These are phyloP conservation scores for Pseudogymnoascus verrucosus DNA, from an alignment of 2,329 filamentous ascomycete genomes.

Conservation along the genomic window DNA sequence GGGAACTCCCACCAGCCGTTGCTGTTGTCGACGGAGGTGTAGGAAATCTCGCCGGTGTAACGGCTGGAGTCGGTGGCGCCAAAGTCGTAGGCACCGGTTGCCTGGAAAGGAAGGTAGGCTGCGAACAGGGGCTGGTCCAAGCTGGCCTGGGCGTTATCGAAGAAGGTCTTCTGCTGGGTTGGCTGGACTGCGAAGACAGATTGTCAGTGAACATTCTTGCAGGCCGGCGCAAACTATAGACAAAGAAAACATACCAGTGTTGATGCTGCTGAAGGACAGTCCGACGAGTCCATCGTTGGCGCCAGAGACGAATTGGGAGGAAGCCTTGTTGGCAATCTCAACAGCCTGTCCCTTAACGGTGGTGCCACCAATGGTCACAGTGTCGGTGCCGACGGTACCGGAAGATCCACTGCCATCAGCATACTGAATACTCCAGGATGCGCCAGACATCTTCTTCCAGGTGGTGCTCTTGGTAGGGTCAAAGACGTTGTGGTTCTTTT, in stretches of 20 bases:
- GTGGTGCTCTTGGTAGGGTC: conserved; percentile 21
- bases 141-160: conserved; percentile 24
- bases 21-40: conserved; percentile 36
- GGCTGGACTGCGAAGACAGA: conserved; percentile 18
- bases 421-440: conserved; percentile 25
- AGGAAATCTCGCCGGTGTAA: conserved; percentile 45
- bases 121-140: conserved; percentile 43
- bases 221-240: not conserved
- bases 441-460: conserved; percentile 20
- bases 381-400: conserved; percentile 27
- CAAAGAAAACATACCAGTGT: conserved; percentile 19
- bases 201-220: not conserved
- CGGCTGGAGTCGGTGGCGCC: conserved; percentile 44
- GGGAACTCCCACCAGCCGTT: conserved; percentile 50
- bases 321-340: conserved; percentile 26
- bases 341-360: conserved; percentile 25
- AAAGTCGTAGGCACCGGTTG: conserved; percentile 45
- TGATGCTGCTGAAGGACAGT: conserved; percentile 36
- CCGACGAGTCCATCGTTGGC: conserved; percentile 52
- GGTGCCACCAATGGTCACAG: conserved; percentile 26
- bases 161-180: conserved; percentile 23
- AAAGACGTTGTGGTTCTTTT: conserved; percentile 19
- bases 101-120: conserved; percentile 41
- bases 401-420: conserved; percentile 30
- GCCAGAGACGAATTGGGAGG: conserved; percentile 25